Base-by-base conservation (phyloP, 345 rosid genomes). In the Eucalyptus albens region DNA sequence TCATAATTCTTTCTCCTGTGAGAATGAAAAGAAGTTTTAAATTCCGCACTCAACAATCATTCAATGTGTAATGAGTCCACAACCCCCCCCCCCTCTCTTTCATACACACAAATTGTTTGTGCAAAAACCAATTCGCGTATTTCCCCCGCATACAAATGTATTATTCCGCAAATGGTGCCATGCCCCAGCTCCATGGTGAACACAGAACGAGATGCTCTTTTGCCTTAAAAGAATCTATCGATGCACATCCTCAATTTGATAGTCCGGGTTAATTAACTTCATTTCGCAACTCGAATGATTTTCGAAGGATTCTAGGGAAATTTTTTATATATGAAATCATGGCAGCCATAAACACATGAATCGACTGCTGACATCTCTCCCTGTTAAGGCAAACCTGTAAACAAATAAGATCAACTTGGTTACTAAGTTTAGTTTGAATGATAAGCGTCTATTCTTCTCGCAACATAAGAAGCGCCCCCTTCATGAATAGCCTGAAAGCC, bases 1-100 rank as follows among this genome's bases (percentile, higher is more conserved):
- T 19, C 96, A 93, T 88, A 98, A 87, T 72, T 98, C 99, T 89
- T 89, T 93, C 89, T 97, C 99, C 98, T 97, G 96, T 40, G 50
- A 89, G 17, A 90, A 62, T 82, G 37, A 45, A 51, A 86, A 65
- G 10, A 59, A 29, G 49, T 49, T 56, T 24, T 62, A 88, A 11
- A 15, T 81, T 55, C 19, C 27, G 45, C 37, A 50, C 16, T 56
- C 53, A 67, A 21, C n/a, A 26, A 17, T 8, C 44, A 19, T 44
- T 50, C 15, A 45, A 3, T 45, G 47, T 9, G 47, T 45, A 45
- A 45, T 45, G 47, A 45, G 47, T 45, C 47, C 47, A 4, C 11
- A 45, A 45, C 5, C 62, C 60, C 5, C 60, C 2, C 60, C 5
- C 27, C 22, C 50, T 12, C 50, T 49, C 50, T 49, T 49, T 7